Evolutionary conservation across 768 basidiomycete species (phyloP), one percentile per base, ranked within the genome.

Genomic region (Hygrophorus pudorinus): DNA sequence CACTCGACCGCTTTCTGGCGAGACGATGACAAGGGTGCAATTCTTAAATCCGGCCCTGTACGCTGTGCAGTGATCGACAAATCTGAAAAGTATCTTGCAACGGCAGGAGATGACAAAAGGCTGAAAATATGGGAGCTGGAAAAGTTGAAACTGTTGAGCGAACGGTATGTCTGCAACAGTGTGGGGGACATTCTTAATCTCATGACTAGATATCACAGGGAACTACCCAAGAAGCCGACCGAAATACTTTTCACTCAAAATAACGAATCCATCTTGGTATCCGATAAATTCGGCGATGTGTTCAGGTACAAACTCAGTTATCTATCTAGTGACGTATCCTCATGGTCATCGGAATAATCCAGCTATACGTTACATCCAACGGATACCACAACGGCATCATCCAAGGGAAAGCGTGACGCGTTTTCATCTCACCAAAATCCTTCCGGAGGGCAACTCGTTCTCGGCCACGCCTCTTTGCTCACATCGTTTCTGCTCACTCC

Each of bases 241-340:
- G 68, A 67, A 1, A 56, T 96, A 20, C 59, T 63, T 0, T 79
- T 96, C 52, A 79, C 81, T 0, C 63, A 56, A 4, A 71, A 80
- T 35, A 73, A 72, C 0, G 63, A 76, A 48, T 78, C 73, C 0
- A 79, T 99, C 47, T 59, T 97, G 2, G 78, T 88, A 10, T 78
- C 89, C 2, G 94, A 99, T 63, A 97, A 96, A 62, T 93, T 96
- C 50, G 94, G 94, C 0, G 94, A 97, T 56, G 75, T 94, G 32
- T 94, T 91, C 65, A 78, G 78, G 88, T 85, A 40, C 43, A 49
- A 31, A 29, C 31, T 12, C 5, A 29, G 13, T 2, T 13, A 4
- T 10, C 20, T 41, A 12, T 10, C 31, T 24, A 14, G 16, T 30
- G 33, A 29, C 21, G 4, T 37, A 31, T 35, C 49, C 21, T 38